phyloP scores from a whole-genome alignment of 331 rosid genomes.

The Arachis monticola region DNA sequence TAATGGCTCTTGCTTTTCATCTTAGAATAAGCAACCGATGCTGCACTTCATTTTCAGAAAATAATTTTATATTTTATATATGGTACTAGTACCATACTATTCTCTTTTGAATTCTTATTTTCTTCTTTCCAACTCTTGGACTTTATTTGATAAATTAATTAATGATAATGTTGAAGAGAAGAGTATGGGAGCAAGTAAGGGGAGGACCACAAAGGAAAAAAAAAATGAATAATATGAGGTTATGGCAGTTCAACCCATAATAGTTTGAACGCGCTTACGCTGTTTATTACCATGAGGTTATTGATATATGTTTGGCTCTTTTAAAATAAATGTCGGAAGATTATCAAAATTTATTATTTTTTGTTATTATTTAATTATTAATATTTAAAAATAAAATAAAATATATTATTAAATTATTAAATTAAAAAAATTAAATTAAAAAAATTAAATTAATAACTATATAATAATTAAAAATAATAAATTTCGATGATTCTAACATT shows the following conservation, averaged over 20 bases:
- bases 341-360: no score
- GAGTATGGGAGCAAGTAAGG: background rate
- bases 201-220: conserved; percentile 27
- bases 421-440: no score
- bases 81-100: no score
- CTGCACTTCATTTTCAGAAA: background rate
- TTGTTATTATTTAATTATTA: no score
- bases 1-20: background rate
- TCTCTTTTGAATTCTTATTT: background rate
- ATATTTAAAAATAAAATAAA: no score
- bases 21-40: background rate
- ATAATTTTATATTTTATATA: background rate
- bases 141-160: background rate
- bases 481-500: no score
- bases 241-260: conserved; percentile 14
- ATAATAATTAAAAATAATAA: no score
- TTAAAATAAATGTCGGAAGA: no score
- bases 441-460: no score
- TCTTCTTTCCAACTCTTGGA: background rate
- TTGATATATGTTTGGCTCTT: no score
- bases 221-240: background rate
- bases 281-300: background rate
- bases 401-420: no score
- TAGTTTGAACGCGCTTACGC: conserved; percentile 40
- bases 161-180: background rate